Percentiles rank a stretch among this genome's conserved stretches.
Conservation (phyloP, 1,284 basidiomycete species). For the Phellinidium pouzarii region DNA sequence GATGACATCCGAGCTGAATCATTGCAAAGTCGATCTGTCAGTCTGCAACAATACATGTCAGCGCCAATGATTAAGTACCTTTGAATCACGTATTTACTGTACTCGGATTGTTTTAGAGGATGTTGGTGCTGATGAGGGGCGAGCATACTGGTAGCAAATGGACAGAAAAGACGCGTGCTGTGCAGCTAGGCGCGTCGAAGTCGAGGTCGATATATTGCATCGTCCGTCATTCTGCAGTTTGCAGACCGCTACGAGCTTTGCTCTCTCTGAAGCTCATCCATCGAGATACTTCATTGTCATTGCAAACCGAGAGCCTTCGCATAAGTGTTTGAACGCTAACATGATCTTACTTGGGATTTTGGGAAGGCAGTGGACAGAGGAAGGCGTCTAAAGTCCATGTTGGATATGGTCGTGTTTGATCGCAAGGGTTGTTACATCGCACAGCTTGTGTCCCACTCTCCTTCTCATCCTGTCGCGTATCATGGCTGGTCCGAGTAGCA, state of each 20-base stretch:
- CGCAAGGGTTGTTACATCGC: background rate
- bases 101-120: constrained; percentile 11
- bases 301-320: no score
- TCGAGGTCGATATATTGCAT: background rate
- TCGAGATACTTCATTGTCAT: no score
- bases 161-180: background rate
- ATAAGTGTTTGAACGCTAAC: no score
- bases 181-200: no score
- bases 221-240: background rate
- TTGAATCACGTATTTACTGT: constrained; percentile 27
- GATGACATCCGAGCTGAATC: constrained; percentile 62
- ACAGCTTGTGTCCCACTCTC: background rate
- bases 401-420: background rate
- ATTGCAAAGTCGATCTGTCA: background rate
- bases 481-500: background rate
- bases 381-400: no score
- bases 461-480: background rate
- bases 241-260: no score
- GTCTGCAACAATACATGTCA: background rate
- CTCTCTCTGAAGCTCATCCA: no score
- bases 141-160: background rate
- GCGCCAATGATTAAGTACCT: constrained; percentile 23
- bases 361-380: no score
- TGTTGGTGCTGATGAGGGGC: constrained; percentile 11
- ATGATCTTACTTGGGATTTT: no score